These are phyloP conservation scores for Phytophthora pseudosyringae DNA, from an alignment of 352 stramenopile genomes.

Conservation along the genomic window DNA sequence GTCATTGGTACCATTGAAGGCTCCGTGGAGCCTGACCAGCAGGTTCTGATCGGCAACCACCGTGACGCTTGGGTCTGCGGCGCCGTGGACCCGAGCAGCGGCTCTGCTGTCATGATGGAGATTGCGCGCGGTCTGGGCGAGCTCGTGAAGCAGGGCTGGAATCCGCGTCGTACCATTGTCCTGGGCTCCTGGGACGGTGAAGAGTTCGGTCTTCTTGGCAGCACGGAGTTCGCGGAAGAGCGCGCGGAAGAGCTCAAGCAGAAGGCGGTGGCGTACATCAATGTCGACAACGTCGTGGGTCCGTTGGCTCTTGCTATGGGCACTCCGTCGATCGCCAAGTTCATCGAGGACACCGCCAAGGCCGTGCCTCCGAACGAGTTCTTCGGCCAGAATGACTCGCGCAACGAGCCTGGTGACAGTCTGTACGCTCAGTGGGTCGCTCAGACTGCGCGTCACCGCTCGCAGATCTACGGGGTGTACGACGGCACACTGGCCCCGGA, in stretches of 20 bases:
- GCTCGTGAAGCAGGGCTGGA: constrained; percentile 57
- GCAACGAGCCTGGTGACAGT: constrained; percentile 29
- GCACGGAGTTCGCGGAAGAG: constrained; percentile 74
- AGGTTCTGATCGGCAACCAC: constrained; percentile 75
- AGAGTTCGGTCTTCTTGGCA: constrained; percentile 75
- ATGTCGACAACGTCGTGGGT: constrained; percentile 71
- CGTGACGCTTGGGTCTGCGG: constrained; percentile 84
- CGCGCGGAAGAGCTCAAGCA: constrained; percentile 43
- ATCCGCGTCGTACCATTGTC: constrained; percentile 64
- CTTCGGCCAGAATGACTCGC: constrained; percentile 6
- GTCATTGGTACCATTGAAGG: constrained; percentile 62
- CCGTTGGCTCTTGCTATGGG: constrained; percentile 41
- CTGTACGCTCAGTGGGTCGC: constrained; percentile 44
- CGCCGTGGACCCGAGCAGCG: constrained; percentile 70
- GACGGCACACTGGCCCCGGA: constrained; percentile 44
- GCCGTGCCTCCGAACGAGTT: constrained; percentile 47
- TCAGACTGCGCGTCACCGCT: constrained; percentile 32
- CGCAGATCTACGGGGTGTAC: constrained; percentile 37
- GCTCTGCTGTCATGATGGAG: constrained; percentile 66
- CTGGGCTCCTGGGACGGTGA: constrained; percentile 78
- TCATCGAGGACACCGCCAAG: constrained; percentile 53
- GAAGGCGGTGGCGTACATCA: constrained; percentile 74
- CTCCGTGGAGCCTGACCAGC: constrained; percentile 47
- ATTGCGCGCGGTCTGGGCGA: constrained; percentile 58
- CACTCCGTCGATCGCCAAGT: constrained; percentile 56